Conservation (phyloP, 257 asterid genomes). For the Capsicum chinense region DNA sequence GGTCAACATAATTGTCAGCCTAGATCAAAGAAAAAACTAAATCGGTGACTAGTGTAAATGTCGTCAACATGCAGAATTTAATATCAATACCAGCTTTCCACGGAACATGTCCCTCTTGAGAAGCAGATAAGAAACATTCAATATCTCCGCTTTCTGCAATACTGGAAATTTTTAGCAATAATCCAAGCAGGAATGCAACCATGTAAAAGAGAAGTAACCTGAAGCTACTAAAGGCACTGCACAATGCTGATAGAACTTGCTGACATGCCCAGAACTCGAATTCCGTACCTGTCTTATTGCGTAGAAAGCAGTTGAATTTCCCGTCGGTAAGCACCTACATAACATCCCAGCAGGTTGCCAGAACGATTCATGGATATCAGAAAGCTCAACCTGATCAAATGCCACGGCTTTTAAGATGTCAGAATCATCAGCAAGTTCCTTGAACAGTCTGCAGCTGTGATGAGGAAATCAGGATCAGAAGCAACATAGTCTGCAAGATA, state of each 20-base stretch:
- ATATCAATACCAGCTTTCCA: conserved; percentile 29
- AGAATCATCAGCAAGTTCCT: conserved; percentile 39
- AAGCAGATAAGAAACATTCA: conserved; percentile 30
- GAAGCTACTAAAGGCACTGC: conserved; percentile 6
- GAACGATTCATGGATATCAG: conserved; percentile 38
- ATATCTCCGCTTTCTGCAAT: conserved; percentile 38
- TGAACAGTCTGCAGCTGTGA: conserved; percentile 44
- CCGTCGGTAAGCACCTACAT: conserved; percentile 34
- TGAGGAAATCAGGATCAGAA: conserved; percentile 28
- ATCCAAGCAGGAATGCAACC: background rate
- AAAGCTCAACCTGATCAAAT: conserved; percentile 30
- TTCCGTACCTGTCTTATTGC: conserved; percentile 28
- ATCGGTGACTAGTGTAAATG: background rate
- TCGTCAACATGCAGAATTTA: background rate
- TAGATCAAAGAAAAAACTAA: background rate
- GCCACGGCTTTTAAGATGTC: conserved; percentile 33
- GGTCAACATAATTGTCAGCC: conserved; percentile 10
- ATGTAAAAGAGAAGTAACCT: conserved; percentile 20
- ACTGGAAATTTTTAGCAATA: conserved; percentile 25
- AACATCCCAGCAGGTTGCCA: conserved; percentile 37
- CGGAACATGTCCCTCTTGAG: conserved; percentile 37
- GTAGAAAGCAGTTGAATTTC: conserved; percentile 31
- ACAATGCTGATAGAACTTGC: conserved; percentile 5
- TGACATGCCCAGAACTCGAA: background rate
- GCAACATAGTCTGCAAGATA: conserved; percentile 14